Evolutionary conservation across 306 rosid species (phyloP).

Genomic region (Luffa acutangula): DNA sequence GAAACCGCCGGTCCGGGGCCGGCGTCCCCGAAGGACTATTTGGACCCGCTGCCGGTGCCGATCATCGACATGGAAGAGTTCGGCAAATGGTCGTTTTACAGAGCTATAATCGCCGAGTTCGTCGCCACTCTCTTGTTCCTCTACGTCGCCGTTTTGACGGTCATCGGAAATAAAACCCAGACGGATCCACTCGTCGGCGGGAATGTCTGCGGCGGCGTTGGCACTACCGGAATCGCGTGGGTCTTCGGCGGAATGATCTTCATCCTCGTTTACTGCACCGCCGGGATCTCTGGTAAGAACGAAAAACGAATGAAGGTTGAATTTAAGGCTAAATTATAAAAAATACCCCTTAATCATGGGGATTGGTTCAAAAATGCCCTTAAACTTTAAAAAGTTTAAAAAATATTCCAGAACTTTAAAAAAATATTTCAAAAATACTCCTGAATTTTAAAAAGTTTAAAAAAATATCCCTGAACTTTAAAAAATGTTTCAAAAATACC

Average conservation of each 20-base stretch:
- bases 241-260: constrained; percentile 41
- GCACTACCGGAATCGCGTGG: constrained; percentile 28
- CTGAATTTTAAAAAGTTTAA: no score
- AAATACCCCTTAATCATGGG: no score
- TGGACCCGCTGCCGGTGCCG: not conserved
- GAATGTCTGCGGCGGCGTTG: constrained; percentile 25
- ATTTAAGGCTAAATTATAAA: no score
- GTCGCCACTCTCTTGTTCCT: constrained; percentile 4
- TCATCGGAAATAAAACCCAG: not conserved
- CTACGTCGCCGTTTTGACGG: not conserved
- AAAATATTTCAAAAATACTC: no score
- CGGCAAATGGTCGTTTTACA: not conserved
- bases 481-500: no score
- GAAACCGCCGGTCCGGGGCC: not conserved
- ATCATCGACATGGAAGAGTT: not conserved
- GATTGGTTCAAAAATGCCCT: no score
- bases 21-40: not conserved
- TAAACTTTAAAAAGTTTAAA: no score
- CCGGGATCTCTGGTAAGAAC: constrained; percentile 29
- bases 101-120: constrained; percentile 2
- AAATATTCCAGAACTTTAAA: no score
- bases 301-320: no score
- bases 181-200: not conserved
- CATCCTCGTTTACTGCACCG: constrained; percentile 35
- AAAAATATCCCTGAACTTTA: no score